phyloP scores from a whole-genome alignment of 2,329 filamentous ascomycete species.

The Fonsecaea multimorphosa region DNA sequence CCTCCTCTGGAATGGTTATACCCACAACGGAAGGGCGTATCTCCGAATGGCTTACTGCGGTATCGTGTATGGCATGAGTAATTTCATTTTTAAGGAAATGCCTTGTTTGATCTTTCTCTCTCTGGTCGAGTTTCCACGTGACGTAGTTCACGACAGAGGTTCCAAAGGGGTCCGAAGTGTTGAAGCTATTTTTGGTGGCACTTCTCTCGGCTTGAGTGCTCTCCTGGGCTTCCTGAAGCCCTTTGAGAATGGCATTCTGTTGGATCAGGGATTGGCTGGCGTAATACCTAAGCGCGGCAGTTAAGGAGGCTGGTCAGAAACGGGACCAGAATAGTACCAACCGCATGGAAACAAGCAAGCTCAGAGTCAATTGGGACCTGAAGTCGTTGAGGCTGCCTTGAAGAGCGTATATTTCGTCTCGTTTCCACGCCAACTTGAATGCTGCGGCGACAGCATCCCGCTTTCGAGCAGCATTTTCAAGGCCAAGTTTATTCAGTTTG shows the following conservation, averaged over 20 bases:
- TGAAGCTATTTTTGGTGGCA: neutral
- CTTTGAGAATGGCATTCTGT: conserved; percentile 2
- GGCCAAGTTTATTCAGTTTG: neutral
- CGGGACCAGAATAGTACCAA: neutral
- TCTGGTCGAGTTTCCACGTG: neutral
- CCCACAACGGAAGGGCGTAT: neutral
- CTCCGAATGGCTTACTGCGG: neutral
- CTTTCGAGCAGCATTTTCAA: conserved; percentile 6
- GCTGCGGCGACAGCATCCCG: conserved; percentile 19
- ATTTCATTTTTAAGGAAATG: neutral
- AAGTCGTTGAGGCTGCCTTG: conserved; percentile 14
- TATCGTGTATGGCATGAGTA: neutral
- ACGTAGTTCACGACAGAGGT: conserved; percentile 9
- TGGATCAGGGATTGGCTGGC: conserved; percentile 1
- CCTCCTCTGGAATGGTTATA: neutral
- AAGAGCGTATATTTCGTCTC: conserved; percentile 25
- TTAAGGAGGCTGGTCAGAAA: neutral
- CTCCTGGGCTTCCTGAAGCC: neutral
- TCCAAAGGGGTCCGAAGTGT: neutral
- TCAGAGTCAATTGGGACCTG: conserved; percentile 23
- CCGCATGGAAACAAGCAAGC: conserved; percentile 25
- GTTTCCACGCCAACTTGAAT: conserved; percentile 21
- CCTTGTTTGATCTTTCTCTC: neutral
- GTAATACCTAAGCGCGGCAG: neutral
- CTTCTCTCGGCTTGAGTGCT: neutral